Evolutionary conservation across 768 basidiomycete species (phyloP).

Genomic region (Boletus reticuloceps): DNA sequence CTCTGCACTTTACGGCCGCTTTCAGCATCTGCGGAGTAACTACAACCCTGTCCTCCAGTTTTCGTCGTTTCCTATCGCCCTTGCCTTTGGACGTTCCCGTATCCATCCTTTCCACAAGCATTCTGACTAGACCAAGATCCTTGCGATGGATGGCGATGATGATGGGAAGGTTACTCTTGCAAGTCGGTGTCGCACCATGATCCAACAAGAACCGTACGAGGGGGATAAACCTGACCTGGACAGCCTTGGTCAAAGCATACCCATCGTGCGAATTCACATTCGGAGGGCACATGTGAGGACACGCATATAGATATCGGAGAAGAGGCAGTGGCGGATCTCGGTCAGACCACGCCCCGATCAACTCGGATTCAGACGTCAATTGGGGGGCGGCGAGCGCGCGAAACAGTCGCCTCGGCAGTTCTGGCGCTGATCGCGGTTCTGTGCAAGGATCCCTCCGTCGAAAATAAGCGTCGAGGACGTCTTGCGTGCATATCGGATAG

Average conservation of each 20-base stretch:
- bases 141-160: slow-evolving; percentile 71
- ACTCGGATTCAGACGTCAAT: slow-evolving; percentile 6
- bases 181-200: slow-evolving; percentile 66
- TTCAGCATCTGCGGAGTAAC: slow-evolving; percentile 60
- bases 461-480: slow-evolving; percentile 48
- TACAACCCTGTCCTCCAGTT: slow-evolving; percentile 56
- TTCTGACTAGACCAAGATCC: slow-evolving; percentile 63
- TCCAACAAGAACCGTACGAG: slow-evolving; percentile 70
- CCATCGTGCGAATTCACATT: slow-evolving; percentile 70
- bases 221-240: slow-evolving; percentile 58
- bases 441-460: slow-evolving; percentile 4
- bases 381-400: slow-evolving; percentile 38
- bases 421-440: slow-evolving; percentile 25
- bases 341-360: slow-evolving; percentile 38
- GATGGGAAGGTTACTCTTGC: slow-evolving; percentile 64
- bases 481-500: slow-evolving; percentile 37
- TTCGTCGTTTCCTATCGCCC: slow-evolving; percentile 44
- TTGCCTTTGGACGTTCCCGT: slow-evolving; percentile 12
- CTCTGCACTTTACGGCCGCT: slow-evolving; percentile 60
- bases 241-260: slow-evolving; percentile 80
- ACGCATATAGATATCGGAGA: slow-evolving; percentile 53
- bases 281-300: slow-evolving; percentile 39
- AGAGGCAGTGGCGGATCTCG: slow-evolving; percentile 61
- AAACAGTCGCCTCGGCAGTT: slow-evolving; percentile 70
- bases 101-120: slow-evolving; percentile 68